These are phyloP conservation scores for Candida pini DNA, from an alignment of 805 yeast genomes.

Conservation along the genomic window DNA sequence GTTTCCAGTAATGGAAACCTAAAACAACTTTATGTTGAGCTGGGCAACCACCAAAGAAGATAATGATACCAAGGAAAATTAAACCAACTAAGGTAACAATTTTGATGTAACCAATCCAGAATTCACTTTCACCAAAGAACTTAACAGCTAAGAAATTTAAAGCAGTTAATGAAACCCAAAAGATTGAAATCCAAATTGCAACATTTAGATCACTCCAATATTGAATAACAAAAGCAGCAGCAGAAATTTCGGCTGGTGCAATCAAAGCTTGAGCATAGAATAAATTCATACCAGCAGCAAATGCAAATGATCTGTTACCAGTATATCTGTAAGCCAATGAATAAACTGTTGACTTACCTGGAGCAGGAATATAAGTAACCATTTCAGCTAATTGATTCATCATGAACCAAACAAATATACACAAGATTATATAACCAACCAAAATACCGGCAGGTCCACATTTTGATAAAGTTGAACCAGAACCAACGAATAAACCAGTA, in stretches of 20 bases:
- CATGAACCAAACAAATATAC: constrained; percentile 58
- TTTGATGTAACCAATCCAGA: constrained; percentile 62
- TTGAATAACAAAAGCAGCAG: constrained; percentile 56
- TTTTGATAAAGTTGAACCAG: constrained; percentile 21
- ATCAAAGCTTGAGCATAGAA: constrained; percentile 45
- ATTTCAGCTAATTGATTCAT: constrained; percentile 65
- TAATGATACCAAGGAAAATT: constrained; percentile 49
- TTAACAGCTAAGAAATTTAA: constrained; percentile 50
- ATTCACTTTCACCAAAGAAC: constrained; percentile 50
- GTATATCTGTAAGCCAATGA: constrained; percentile 31
- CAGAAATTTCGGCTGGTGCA: constrained; percentile 58
- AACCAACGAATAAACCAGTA: constrained; percentile 49
- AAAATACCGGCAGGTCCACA: constrained; percentile 41
- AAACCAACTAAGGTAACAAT: constrained; percentile 60
- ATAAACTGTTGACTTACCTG: constrained; percentile 63
- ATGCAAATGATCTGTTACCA: constrained; percentile 51
- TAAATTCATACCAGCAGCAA: constrained; percentile 47
- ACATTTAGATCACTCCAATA: constrained; percentile 58
- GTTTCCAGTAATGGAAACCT: constrained; percentile 40
- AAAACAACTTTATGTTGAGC: constrained; percentile 34
- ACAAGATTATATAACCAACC: constrained; percentile 56
- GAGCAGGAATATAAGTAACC: constrained; percentile 55
- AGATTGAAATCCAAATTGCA: constrained; percentile 56
- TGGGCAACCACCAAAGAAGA: constrained; percentile 67
- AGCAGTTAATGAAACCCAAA: constrained; percentile 39